A percentile compares a stretch with the other conserved stretches of the same genome.
Evolutionary conservation across 2,329 filamentous ascomycete genomes (phyloP).

Genomic region (Hypoxylon sp.): DNA sequence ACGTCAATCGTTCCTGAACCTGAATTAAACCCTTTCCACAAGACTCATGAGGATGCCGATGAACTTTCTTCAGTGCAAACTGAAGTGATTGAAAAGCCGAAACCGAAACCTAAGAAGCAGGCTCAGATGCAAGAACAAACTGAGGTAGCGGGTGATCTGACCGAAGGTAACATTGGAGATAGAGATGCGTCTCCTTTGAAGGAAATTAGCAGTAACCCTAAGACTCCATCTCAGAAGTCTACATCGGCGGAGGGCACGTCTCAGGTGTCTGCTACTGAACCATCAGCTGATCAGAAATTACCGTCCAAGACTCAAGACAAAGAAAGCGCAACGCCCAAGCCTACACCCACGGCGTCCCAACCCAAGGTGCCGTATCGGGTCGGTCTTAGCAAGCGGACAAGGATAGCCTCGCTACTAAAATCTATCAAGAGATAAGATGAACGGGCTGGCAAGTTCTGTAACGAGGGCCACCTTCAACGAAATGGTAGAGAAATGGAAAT

Average conservation of each 20-base stretch:
- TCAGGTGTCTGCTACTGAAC: conserved; percentile 12
- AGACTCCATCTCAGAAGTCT: conserved; percentile 30
- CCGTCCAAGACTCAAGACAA: conserved; percentile 38
- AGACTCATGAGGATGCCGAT: conserved; percentile 11
- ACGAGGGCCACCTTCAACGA: not conserved
- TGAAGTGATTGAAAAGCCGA: conserved; percentile 25
- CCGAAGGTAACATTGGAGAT: conserved; percentile 2
- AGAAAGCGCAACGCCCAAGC: conserved; percentile 39
- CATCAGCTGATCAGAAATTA: conserved; percentile 23
- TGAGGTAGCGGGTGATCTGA: conserved; percentile 11
- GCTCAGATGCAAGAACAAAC: conserved; percentile 17
- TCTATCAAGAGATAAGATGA: conserved; percentile 59
- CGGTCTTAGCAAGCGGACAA: conserved; percentile 63
- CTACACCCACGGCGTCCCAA: conserved; percentile 44
- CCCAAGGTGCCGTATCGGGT: conserved; percentile 62
- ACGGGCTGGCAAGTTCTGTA: not conserved
- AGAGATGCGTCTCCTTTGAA: conserved; percentile 35
- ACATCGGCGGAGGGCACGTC: conserved; percentile 17
- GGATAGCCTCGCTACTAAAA: conserved; percentile 64
- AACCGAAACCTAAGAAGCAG: conserved; percentile 22
- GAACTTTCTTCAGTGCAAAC: conserved; percentile 11
- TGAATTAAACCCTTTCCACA: not conserved
- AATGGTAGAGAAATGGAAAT: not conserved
- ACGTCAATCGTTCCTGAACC: conserved; percentile 4
- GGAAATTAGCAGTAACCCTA: conserved; percentile 46